phyloP scores from a whole-genome alignment of 2,329 filamentous ascomycete species.

The Aschersonia sp. region DNA sequence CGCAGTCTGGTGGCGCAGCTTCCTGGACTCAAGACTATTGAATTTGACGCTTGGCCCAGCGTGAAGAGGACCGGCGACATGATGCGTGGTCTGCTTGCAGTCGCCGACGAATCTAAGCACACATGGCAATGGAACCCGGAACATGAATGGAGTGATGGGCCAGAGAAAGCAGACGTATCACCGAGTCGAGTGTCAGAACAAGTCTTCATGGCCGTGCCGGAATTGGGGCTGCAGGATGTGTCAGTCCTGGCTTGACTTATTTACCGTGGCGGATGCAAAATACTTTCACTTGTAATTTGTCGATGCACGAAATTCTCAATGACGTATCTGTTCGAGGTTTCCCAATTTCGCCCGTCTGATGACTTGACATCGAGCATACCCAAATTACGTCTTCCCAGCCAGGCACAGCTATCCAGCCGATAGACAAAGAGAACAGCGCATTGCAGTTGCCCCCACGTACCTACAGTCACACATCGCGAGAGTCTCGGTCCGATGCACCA shows the following conservation, averaged over 20 bases:
- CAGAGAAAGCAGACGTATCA: slow-evolving; percentile 15
- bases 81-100: slow-evolving; percentile 43
- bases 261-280: no score
- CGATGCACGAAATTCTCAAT: no score
- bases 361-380: no score
- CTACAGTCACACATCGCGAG: not conserved
- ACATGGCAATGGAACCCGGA: slow-evolving; percentile 53
- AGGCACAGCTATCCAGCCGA: no score
- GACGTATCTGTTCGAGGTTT: no score
- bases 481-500: not conserved
- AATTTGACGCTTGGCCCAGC: slow-evolving; percentile 55
- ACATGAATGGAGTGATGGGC: slow-evolving; percentile 47
- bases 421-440: no score
- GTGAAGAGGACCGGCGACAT: slow-evolving; percentile 52
- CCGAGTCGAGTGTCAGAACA: not conserved
- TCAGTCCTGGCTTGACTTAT: slow-evolving; percentile 1
- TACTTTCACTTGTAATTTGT: no score
- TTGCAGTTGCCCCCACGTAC: no score
- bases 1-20: slow-evolving; percentile 39
- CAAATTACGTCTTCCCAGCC: no score
- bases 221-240: slow-evolving; percentile 7
- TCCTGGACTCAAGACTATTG: slow-evolving; percentile 40
- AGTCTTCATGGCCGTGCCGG: slow-evolving; percentile 5
- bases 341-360: no score
- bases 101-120: slow-evolving; percentile 31